A percentile compares a stretch with the other conserved stretches of the same genome.
phyloP scores from a whole-genome alignment of 1,284 basidiomycete genomes.

The Cryptococcus hybrid region DNA sequence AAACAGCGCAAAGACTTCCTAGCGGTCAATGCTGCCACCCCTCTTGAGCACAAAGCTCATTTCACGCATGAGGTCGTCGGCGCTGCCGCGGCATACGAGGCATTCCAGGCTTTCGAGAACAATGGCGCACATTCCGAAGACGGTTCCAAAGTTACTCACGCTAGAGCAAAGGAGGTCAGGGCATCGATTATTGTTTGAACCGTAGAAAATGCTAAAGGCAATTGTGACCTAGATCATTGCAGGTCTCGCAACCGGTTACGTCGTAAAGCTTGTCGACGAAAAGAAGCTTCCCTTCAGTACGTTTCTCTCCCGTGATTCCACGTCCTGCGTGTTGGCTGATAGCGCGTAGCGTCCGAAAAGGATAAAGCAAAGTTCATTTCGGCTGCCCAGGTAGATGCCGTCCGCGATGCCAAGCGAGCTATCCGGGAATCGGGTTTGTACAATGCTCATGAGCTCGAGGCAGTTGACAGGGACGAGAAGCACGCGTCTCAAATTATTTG shows the following conservation, averaged over 20 bases:
- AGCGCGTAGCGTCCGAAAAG: conserved; percentile 20
- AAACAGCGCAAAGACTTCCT: conserved; percentile 36
- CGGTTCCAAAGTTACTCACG: conserved; percentile 25
- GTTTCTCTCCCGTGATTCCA: conserved; percentile 3
- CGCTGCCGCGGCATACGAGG: conserved; percentile 36
- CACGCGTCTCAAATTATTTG: conserved; percentile 21
- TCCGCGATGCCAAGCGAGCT: conserved; percentile 31
- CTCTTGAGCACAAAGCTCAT: conserved; percentile 36
- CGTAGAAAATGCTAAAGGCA: not conserved
- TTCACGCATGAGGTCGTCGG: conserved; percentile 36
- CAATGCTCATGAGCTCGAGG: conserved; percentile 25
- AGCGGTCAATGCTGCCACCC: conserved; percentile 22
- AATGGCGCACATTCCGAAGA: conserved; percentile 18
- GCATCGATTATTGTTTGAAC: not conserved
- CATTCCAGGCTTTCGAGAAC: conserved; percentile 33
- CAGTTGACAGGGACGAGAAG: conserved; percentile 32
- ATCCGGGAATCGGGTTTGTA: conserved; percentile 34
- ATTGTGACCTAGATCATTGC: conserved; percentile 23
- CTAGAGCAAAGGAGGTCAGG: conserved; percentile 26
- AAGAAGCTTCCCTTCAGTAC: conserved; percentile 36
- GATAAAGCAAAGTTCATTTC: conserved; percentile 30
- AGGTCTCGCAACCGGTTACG: conserved; percentile 27
- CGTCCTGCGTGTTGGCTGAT: not conserved
- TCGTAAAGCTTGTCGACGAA: conserved; percentile 33
- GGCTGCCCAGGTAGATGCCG: conserved; percentile 24